A percentile compares a stretch with the other conserved stretches of the same genome.
Evolutionary conservation across 805 yeast species (phyloP).

Genomic region (Lipomyces lipofer): DNA sequence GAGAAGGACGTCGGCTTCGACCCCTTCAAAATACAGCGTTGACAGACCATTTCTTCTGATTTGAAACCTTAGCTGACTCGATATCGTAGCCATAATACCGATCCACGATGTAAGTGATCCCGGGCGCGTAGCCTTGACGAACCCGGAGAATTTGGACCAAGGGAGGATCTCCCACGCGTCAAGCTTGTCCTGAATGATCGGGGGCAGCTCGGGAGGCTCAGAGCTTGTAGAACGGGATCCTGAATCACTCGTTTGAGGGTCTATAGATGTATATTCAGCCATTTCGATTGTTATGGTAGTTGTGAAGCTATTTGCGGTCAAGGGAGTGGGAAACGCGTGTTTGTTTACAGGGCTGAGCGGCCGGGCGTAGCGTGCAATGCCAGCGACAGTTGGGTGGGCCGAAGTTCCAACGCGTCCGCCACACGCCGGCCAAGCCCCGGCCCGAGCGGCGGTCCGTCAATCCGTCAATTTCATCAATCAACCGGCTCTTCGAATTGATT

Average conservation of each 20-base stretch:
- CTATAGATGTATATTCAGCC: slow-evolving; percentile 1
- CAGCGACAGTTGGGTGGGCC: neutral
- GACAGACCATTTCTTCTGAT: neutral
- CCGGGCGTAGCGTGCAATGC: neutral
- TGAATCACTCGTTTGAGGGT: neutral
- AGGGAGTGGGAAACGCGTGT: no score
- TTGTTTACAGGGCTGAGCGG: neutral
- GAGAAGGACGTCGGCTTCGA: neutral
- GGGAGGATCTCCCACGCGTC: no score
- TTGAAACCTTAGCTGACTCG: neutral
- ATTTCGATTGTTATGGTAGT: no score
- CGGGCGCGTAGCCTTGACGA: slow-evolving; percentile 1
- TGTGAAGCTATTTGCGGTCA: no score
- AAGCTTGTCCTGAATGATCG: neutral
- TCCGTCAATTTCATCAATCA: slow-evolving; percentile 1
- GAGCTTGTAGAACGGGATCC: neutral
- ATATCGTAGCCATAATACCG: neutral
- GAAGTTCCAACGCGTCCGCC: neutral
- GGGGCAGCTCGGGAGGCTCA: neutral
- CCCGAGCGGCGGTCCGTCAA: slow-evolving; percentile 2
- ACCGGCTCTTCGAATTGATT: neutral
- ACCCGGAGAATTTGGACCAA: slow-evolving; percentile 1
- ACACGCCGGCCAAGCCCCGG: neutral
- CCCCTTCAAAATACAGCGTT: neutral
- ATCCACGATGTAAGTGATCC: neutral